Evolutionary conservation across 805 yeast species (phyloP).

Genomic region (Pichia membranifaciens): DNA sequence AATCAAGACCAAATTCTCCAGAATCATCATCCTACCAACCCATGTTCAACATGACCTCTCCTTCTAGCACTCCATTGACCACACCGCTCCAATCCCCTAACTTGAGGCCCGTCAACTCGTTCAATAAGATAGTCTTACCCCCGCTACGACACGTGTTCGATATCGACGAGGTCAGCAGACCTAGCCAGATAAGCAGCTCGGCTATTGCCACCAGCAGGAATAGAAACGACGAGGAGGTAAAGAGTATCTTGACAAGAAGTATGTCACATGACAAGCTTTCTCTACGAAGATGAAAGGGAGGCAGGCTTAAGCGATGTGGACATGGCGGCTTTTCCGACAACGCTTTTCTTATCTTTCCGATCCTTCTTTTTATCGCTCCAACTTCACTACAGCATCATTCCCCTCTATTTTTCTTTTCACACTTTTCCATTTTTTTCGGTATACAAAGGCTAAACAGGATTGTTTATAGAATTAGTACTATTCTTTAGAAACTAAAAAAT

Average conservation of each 20-base stretch:
- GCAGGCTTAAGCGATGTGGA: no score
- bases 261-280: constrained; percentile 24
- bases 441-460: no score
- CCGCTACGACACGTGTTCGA: constrained; percentile 30
- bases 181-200: no score
- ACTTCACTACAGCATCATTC: no score
- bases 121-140: constrained; percentile 24
- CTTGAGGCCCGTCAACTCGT: constrained; percentile 22
- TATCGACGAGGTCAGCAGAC: constrained; percentile 8
- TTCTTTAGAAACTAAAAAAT: no score
- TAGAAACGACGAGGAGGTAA: constrained; percentile 26
- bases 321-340: no score
- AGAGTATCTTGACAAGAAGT: constrained; percentile 24
- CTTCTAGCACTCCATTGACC: constrained; percentile 28
- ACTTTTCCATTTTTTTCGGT: background rate
- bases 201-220: no score
- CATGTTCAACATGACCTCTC: constrained; percentile 28
- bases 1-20: constrained; percentile 32
- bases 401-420: background rate
- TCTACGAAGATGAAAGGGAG: background rate
- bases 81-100: constrained; percentile 36
- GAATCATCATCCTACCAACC: constrained; percentile 17
- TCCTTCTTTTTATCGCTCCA: background rate
- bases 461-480: background rate
- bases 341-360: no score